Evolutionary conservation across 2,329 filamentous ascomycete species (phyloP).

Genomic region (Aureobasidium sp.): DNA sequence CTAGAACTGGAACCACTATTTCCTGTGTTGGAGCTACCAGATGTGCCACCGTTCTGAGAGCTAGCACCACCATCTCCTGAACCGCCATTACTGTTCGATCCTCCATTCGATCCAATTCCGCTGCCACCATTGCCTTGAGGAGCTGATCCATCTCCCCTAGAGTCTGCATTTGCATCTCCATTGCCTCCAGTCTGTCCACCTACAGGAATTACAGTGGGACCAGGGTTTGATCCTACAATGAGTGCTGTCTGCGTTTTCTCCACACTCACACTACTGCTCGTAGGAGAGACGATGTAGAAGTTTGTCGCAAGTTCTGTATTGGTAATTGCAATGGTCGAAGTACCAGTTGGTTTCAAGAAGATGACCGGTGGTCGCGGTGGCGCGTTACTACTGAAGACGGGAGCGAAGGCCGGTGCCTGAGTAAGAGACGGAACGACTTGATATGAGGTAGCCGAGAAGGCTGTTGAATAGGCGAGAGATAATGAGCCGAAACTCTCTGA

Average conservation of each 20-base stretch:
- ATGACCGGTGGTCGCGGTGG: constrained; percentile 12
- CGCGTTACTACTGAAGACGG: neutral
- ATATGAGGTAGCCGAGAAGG: neutral
- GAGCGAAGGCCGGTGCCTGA: neutral
- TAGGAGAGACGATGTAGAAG: constrained; percentile 5
- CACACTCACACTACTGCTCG: neutral
- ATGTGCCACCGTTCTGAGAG: neutral
- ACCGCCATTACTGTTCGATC: neutral
- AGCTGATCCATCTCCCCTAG: neutral
- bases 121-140: neutral
- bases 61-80: neutral
- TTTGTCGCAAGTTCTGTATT: neutral
- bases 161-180: neutral
- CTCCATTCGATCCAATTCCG: neutral
- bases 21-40: neutral
- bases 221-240: neutral
- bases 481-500: neutral
- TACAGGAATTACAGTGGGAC: neutral
- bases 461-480: neutral
- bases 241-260: neutral
- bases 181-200: neutral
- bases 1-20: neutral
- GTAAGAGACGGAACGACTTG: neutral
- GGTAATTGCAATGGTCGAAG: neutral
- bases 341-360: constrained; percentile 14